Base-by-base conservation (phyloP, 352 stramenopile genomes). In the Globisporangium viniferum region DNA sequence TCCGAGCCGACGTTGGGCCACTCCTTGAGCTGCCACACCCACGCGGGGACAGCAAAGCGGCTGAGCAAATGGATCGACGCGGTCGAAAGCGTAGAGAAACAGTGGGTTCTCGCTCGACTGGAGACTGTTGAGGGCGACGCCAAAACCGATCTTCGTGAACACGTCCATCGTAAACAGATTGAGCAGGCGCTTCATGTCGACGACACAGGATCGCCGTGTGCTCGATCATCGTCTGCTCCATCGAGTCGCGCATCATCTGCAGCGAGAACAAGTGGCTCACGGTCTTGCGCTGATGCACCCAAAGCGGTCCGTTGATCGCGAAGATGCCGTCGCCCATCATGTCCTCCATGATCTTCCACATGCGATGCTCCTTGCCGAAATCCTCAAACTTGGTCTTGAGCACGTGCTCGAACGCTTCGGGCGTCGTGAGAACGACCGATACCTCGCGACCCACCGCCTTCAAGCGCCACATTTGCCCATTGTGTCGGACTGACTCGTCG, bases 181-280 rank as follows among this genome's bases (percentile, higher is more conserved):
- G 3, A 84, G 33, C 39, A 82, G 58, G 5, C 63, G 59, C 57
- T 79, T 75, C 29, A 82, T 24, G 7, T 73, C 44, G 7, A 70
- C 44, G 0, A 4, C 54, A 66, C 1, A 84, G 56, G 44, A 69
- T 14, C 20, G 2, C 29, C 36, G 35, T 67, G 57, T 79, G 44
- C 20, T 63, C 31, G 1, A 41, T 49, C 48, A 82, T 62, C 3
- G 62, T 48, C 29, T 69, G 29, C 18, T 73, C 66, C 75, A 84
- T 84, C 33, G 48, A 67, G 5, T 78, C 75, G 36, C 69, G 68
- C 63, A 82, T 65, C 39, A 65, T 64, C 24, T 75, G 71, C 14
- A 77, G 68, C 31, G 78, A 87, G 41, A 94, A 93, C n/a, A 97
- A 86, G 59, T 93, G 84, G 56, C 79, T 94, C 69, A 83, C 83